These are phyloP conservation scores for Penicillium verhagenii DNA, from an alignment of 495 filamentous ascomycete species.

Conservation along the genomic window DNA sequence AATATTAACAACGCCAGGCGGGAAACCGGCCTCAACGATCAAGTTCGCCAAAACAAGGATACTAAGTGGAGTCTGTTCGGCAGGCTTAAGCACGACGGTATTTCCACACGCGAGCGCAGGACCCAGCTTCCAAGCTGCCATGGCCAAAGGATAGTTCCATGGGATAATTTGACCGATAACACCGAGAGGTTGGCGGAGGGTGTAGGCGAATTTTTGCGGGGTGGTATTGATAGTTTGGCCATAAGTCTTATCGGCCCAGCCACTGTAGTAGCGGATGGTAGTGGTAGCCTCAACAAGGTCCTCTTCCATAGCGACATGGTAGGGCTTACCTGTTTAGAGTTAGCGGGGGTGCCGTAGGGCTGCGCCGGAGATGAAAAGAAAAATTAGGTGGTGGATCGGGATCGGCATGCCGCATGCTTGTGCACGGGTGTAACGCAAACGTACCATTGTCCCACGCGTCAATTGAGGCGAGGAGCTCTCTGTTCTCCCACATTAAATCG, in stretches of 20 bases:
- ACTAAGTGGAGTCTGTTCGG: conserved; percentile 85
- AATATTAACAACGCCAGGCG: conserved; percentile 85
- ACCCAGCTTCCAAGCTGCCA: conserved; percentile 90
- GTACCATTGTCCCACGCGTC: conserved; percentile 90
- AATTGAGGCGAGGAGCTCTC: conserved; percentile 77
- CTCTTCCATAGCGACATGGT: conserved; percentile 66
- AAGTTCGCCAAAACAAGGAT: conserved; percentile 75
- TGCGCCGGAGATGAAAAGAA: background rate
- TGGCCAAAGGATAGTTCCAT: conserved; percentile 85
- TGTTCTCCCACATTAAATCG: conserved; percentile 66
- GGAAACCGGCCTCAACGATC: conserved; percentile 84
- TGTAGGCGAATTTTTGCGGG: conserved; percentile 81
- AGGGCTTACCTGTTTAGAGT: conserved; percentile 59
- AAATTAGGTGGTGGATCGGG: background rate
- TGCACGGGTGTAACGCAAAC: no score
- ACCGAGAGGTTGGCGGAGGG: conserved; percentile 81
- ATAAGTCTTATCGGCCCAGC: conserved; percentile 89
- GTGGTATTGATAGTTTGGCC: conserved; percentile 85
- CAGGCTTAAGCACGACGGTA: conserved; percentile 83
- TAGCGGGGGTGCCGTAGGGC: conserved; percentile 6
- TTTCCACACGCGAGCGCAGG: conserved; percentile 56
- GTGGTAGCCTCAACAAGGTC: conserved; percentile 69
- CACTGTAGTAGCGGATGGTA: conserved; percentile 81
- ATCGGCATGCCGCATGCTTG: background rate
- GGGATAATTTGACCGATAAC: conserved; percentile 92